phyloP scores from a whole-genome alignment of 805 yeast genomes.

The Candida xiaguanensis region DNA sequence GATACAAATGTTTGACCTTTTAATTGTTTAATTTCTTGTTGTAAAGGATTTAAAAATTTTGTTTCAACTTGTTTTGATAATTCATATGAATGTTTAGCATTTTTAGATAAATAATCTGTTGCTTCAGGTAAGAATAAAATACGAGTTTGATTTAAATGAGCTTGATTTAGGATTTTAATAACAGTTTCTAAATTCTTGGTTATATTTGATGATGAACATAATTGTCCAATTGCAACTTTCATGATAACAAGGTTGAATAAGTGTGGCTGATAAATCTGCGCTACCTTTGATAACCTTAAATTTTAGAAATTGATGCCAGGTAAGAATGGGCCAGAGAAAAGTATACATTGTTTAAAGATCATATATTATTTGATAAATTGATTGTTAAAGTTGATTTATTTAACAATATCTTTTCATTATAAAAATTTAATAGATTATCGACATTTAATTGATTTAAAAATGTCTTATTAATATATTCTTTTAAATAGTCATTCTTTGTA shows the following conservation, averaged over 20 bases:
- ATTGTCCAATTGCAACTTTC: constrained; percentile 75
- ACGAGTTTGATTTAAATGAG: constrained; percentile 57
- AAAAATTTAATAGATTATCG: constrained; percentile 13
- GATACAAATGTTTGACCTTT: constrained; percentile 59
- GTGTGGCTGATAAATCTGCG: background rate
- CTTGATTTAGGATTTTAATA: constrained; percentile 55
- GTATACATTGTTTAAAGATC: no score
- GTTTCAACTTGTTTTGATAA: constrained; percentile 39
- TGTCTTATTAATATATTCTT: constrained; percentile 30
- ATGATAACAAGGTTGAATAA: background rate
- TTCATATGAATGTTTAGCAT: constrained; percentile 58
- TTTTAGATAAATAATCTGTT: constrained; percentile 76
- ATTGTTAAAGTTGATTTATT: constrained; percentile 13
- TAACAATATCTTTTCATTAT: constrained; percentile 11
- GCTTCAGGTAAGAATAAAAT: constrained; percentile 92
- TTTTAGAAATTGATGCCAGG: no score
- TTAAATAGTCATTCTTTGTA: constrained; percentile 28
- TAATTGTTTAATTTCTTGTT: constrained; percentile 12
- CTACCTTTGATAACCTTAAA: background rate
- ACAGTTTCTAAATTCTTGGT: constrained; percentile 58
- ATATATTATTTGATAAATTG: background rate
- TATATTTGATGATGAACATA: constrained; percentile 68
- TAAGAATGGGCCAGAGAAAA: no score
- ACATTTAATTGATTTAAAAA: constrained; percentile 29
- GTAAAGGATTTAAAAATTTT: constrained; percentile 10